phyloP scores from a whole-genome alignment of 768 basidiomycete genomes.

The Lactarius tabidus region DNA sequence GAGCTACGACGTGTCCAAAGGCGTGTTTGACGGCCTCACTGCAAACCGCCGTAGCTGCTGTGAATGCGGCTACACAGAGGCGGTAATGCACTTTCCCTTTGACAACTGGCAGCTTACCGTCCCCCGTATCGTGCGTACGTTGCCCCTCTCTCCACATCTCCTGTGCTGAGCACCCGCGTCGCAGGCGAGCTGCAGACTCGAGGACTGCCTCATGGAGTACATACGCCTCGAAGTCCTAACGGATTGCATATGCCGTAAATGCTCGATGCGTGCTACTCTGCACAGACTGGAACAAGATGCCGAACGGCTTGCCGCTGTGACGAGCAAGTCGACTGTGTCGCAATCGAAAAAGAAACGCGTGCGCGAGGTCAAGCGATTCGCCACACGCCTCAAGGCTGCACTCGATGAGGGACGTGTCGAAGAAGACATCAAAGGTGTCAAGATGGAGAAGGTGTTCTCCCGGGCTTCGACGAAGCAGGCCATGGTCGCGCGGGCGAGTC shows the following conservation, averaged over 20 bases:
- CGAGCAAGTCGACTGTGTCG: conserved; percentile 44
- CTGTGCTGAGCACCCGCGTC: neutral
- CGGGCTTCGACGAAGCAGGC: conserved; percentile 80
- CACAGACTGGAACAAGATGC: conserved; percentile 59
- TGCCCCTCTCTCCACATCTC: conserved; percentile 32
- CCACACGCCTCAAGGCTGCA: conserved; percentile 54
- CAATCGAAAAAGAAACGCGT: conserved; percentile 71
- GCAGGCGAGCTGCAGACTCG: conserved; percentile 65
- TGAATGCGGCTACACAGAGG: conserved; percentile 89
- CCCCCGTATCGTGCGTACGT: conserved; percentile 52
- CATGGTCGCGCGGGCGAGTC: conserved; percentile 82
- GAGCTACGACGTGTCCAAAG: conserved; percentile 47
- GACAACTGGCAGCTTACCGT: conserved; percentile 81
- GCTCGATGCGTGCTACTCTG: conserved; percentile 79
- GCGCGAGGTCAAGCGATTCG: conserved; percentile 66
- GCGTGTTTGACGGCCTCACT: conserved; percentile 85
- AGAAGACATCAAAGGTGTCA: conserved; percentile 77
- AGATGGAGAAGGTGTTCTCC: conserved; percentile 72
- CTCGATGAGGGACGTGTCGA: conserved; percentile 75
- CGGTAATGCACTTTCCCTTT: conserved; percentile 87
- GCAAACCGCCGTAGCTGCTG: conserved; percentile 87
- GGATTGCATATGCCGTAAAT: conserved; percentile 92
- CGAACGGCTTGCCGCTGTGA: conserved; percentile 43
- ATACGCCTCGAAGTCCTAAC: conserved; percentile 82
- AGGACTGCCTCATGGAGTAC: conserved; percentile 85